Conservation (phyloP, 2,329 filamentous ascomycete genomes). For the Claviceps humidiphila region DNA sequence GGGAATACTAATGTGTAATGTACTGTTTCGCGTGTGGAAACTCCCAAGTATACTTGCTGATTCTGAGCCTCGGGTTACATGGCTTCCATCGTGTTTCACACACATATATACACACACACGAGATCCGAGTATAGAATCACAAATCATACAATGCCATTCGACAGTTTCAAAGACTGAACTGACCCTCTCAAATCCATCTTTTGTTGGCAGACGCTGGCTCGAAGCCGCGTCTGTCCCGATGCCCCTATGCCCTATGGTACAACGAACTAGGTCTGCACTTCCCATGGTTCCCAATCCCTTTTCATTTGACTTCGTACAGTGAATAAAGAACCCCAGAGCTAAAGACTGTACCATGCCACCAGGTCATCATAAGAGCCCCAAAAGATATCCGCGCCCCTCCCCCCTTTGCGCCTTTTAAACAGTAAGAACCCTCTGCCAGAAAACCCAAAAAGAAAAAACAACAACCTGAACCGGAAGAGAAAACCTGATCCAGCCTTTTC, state of each 20-base stretch:
- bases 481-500: background rate
- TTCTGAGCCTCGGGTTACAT: background rate
- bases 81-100: background rate
- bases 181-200: background rate
- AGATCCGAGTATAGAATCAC: too few relatives aligned
- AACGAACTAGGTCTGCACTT: background rate
- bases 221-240: background rate
- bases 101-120: background rate
- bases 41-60: background rate
- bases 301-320: conserved; percentile 4
- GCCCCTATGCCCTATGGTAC: conserved; percentile 1
- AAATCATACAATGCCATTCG: background rate
- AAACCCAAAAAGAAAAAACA: background rate
- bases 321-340: background rate
- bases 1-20: background rate
- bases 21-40: background rate
- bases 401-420: conserved; percentile 2
- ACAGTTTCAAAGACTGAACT: background rate
- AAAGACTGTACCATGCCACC: background rate
- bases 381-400: background rate
- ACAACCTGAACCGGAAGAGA: background rate
- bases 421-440: conserved; percentile 1
- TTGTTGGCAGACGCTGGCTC: background rate
- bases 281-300: background rate
- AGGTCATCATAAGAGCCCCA: background rate